phyloP scores from a whole-genome alignment of 306 rosid species.

The Acacia crassicarpa region DNA sequence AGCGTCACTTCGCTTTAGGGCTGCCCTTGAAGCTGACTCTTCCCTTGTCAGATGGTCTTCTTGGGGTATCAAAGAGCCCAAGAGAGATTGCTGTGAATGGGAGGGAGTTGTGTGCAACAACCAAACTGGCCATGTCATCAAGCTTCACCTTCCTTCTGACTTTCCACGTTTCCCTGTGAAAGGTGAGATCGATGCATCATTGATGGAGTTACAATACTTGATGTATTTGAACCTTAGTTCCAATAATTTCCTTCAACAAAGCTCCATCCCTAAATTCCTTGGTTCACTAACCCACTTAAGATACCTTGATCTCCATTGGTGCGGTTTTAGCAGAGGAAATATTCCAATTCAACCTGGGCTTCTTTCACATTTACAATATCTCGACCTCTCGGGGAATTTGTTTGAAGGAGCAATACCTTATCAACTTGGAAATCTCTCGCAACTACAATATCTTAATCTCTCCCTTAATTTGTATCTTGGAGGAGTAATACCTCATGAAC shows the following conservation, averaged over 20 bases:
- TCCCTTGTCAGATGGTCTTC: background rate
- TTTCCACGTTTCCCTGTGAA: background rate
- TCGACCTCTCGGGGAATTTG: background rate
- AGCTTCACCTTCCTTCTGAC: background rate
- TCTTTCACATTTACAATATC: background rate
- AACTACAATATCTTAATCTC: background rate
- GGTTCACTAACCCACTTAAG: background rate
- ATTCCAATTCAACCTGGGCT: background rate
- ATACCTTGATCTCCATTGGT: background rate
- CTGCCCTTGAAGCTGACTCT: background rate
- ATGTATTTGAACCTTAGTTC: background rate
- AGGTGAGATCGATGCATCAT: background rate
- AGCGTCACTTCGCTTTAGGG: constrained; percentile 4
- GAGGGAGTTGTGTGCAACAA: background rate
- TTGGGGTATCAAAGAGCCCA: background rate
- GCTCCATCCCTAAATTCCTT: background rate
- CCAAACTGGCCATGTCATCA: background rate
- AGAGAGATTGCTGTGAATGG: background rate
- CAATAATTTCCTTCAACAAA: background rate
- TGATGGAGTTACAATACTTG: background rate
- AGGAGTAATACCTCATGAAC: background rate
- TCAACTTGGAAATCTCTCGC: background rate
- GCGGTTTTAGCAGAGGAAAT: background rate
- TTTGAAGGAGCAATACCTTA: background rate
- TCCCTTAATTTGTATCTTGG: rapidly evolving